Base-by-base conservation (phyloP, 371 early-diverging fungal genomes). In the Mortierella sp. region DNA sequence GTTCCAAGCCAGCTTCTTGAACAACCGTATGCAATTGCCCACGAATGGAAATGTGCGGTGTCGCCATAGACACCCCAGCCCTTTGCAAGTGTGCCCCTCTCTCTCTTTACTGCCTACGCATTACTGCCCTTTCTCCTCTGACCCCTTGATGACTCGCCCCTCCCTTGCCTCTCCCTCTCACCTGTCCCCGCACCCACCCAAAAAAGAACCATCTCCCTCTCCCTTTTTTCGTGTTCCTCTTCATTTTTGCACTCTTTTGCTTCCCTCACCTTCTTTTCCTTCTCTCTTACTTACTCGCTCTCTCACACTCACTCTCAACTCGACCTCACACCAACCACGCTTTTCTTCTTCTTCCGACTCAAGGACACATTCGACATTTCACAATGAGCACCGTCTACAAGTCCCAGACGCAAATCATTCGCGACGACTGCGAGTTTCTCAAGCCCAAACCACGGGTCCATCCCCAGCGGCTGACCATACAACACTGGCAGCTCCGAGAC, bases 401-500 rank as follows among this genome's bases (percentile, higher is more conserved):
- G 10, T 73, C 80, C 57, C 78, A 75, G 72, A 13, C 76, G 14
- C 78, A 80, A 53, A 69, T 85, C 73, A 61, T 85, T 28, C 86
- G 87, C 26, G 87, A 87, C 53, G 75, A 83, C 73, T 81, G 84
- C 72, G 81, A 76, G 48, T 91, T 90, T 77, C 71, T 91, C 59
- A 83, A 83, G 55, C 81, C 88, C 14, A 76, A 80, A 40, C 91
- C 92, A 31, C 87, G 77, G 28, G 78, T 90, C 43, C 91, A 92
- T 81, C 90, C 90, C 71, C 92, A 91, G 77, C 88, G 87, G 64
- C 82, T 91, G 16, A 92, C 92, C 11, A 91, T 94, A 69, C 93
- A 92, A 75, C 94, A 94, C 82, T 94, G 94, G 98, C 99, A 99
- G 88, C 90, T 99, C 51, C 91, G 98, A 69, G 98, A 99, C 88